Base-by-base conservation (phyloP, 148 eudicot species). In the Limonium bicolor region DNA sequence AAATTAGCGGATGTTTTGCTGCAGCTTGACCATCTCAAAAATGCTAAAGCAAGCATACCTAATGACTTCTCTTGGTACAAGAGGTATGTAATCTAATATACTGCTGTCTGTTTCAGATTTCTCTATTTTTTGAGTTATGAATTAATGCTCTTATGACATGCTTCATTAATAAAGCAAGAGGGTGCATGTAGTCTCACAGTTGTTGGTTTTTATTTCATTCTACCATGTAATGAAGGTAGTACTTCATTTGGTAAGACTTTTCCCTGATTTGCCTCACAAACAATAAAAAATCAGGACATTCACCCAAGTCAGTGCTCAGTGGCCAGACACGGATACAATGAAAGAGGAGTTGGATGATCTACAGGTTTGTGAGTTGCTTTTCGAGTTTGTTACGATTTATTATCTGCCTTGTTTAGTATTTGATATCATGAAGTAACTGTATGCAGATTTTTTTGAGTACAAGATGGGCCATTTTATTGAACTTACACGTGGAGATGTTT, bases 31-130 rank as follows among this genome's bases (percentile, higher is more conserved):
- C 95, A 90, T 67, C 84, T 90, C 18, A 90, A 90, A 78, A 90
- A 90, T 73, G 95, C 97, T 23, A 90, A 90, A 60, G 97, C 97
- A 56, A 90, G 97, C 67, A 90, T 90, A 70, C 97, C 97, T 45
- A 90, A 90, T 61, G 97, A 90, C 68, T 90, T 84, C 64, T 84
- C 97, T 47, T 90, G 97, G 97, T 90, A 90, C 51, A 90, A 90
- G 62, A 90, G 97, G 97, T 90, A 73, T 59, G 48, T 20, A 47
- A n/a, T 17, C 30, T 49, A 36, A 17, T 50, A 16, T 7, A 55
- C 20, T 36, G 48, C 37, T 32, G 15, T n/a, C n/a, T n/a, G n/a
- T n/a, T n/a, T n/a, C n/a, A 28, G 14, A 4, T 17, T 43, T 41
- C 21, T 42, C 41, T 38, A 22, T 28, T 19, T 37, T 7, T 41